These are phyloP conservation scores for Oryza nivara DNA, from an alignment of 176 grass and related monocot genomes.

Conservation along the genomic window DNA sequence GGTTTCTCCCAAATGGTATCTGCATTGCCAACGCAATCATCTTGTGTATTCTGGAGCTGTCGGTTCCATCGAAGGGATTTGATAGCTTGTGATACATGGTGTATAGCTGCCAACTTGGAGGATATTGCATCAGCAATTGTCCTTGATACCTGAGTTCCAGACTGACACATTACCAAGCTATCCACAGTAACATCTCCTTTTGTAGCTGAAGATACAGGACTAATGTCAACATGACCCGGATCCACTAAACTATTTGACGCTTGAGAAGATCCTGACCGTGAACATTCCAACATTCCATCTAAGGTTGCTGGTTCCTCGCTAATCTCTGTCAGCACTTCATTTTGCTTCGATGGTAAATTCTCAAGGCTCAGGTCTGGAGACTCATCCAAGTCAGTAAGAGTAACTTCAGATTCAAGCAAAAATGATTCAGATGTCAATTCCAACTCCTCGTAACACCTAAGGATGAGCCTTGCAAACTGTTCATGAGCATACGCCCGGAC, in stretches of 20 bases:
- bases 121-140: constrained; percentile 84
- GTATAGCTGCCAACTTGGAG: constrained; percentile 97
- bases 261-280: constrained; percentile 38
- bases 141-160: constrained; percentile 55
- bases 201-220: constrained; percentile 47
- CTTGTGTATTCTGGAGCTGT: constrained; percentile 74
- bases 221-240: constrained; percentile 24
- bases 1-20: constrained; percentile 67
- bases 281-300: constrained; percentile 45
- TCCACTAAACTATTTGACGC: constrained; percentile 27
- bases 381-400: constrained; percentile 87
- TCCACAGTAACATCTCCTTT: constrained; percentile 47
- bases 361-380: constrained; percentile 73
- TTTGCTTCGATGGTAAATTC: constrained; percentile 56
- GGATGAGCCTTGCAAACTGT: constrained; percentile 95
- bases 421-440: constrained; percentile 84
- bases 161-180: constrained; percentile 69
- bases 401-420: constrained; percentile 88
- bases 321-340: constrained; percentile 43
- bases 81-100: constrained; percentile 95
- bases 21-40: constrained; percentile 45
- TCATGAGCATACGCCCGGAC: constrained; percentile 92
- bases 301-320: constrained; percentile 25
- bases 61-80: constrained; percentile 97
- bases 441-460: constrained; percentile 91